Evolutionary conservation across 2,329 filamentous ascomycete species (phyloP), one percentile per base, ranked within the genome.

Genomic region (Orbilia brochopaga): DNA sequence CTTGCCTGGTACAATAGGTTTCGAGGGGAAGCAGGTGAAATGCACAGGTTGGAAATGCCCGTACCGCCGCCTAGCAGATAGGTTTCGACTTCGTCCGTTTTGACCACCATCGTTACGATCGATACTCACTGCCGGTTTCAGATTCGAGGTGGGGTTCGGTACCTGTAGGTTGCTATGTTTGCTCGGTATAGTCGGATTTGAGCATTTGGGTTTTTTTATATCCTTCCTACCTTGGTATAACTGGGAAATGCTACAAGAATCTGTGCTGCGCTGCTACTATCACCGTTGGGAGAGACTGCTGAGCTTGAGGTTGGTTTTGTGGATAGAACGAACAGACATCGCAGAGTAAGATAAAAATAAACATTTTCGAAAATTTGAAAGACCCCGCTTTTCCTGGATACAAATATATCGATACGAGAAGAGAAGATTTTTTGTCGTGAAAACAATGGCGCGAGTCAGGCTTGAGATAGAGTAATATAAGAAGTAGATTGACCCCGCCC

Each of bases 291-390:
- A 42, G 4, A 15, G 15, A 15, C n/a, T 15, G 5, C 15, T 42
- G 37, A 15, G 37, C 4, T 15, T 42, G 11, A n/a, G n/a, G n/a
- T n/a, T n/a, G n/a, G n/a, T n/a, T 42, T 42, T 15, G n/a, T 15
- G 11, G 37, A 17, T 2, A 5, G 37, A 4, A 42, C n/a, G 37
- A 42, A 42, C 2, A 42, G n/a, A 3, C 37, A 17, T 42, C 15
- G 37, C n/a, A 52, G 24, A 32, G 15, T 46, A 8, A 58, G 15
- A 32, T 11, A 42, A 37, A 35, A 46, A 21, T 60, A 58, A 13
- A 57, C 42, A 24, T 61, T 57, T 53, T 46, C 35, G 53, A 69
- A 69, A 69, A 57, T 53, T 46, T 21, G 53, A 69, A 69, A 69
- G 65, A 58, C 57, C 65, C 58, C 46, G 65, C 65, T 69, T 69